Conservation (phyloP, 805 yeast species). For the Teunomyces funiuensis region DNA sequence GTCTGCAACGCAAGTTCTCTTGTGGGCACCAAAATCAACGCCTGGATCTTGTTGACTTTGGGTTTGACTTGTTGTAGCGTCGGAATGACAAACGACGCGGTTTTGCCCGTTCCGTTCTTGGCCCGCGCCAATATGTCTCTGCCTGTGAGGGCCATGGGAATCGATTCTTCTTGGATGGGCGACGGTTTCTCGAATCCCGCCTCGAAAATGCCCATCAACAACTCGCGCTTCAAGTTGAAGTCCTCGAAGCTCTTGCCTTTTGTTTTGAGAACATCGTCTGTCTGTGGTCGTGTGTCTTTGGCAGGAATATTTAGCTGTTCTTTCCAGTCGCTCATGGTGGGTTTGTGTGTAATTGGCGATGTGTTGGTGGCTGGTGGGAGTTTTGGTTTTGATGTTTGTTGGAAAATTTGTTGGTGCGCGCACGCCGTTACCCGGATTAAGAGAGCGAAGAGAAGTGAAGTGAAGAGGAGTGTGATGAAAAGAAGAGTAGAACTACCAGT, state of each 20-base stretch:
- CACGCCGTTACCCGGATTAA: conserved; percentile 6
- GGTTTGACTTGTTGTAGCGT: conserved; percentile 87
- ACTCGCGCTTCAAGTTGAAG: conserved; percentile 85
- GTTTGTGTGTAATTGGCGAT: not conserved
- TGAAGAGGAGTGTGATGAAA: too few relatives aligned
- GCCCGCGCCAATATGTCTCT: conserved; percentile 97
- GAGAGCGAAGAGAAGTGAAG: too few relatives aligned
- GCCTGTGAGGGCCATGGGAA: conserved; percentile 93
- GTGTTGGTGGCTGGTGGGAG: not conserved
- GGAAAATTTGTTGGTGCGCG: conserved; percentile 1
- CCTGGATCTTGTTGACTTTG: conserved; percentile 80
- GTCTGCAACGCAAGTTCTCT: conserved; percentile 98
- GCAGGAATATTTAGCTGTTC: conserved; percentile 67
- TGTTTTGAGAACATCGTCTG: conserved; percentile 91
- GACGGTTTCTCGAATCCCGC: conserved; percentile 98
- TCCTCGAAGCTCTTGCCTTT: conserved; percentile 92
- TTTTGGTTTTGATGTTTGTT: conserved; percentile 1
- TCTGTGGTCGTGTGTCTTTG: conserved; percentile 92
- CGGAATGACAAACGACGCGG: conserved; percentile 96
- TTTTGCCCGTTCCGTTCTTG: conserved; percentile 97
- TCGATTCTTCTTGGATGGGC: conserved; percentile 96
- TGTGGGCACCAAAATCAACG: conserved; percentile 91
- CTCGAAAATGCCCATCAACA: conserved; percentile 97
- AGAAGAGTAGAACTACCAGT: too few relatives aligned
- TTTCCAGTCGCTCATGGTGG: conserved; percentile 56